Conservation (phyloP, 2,329 filamentous ascomycete species). For the Hymenotorrendiella dingleyae region DNA sequence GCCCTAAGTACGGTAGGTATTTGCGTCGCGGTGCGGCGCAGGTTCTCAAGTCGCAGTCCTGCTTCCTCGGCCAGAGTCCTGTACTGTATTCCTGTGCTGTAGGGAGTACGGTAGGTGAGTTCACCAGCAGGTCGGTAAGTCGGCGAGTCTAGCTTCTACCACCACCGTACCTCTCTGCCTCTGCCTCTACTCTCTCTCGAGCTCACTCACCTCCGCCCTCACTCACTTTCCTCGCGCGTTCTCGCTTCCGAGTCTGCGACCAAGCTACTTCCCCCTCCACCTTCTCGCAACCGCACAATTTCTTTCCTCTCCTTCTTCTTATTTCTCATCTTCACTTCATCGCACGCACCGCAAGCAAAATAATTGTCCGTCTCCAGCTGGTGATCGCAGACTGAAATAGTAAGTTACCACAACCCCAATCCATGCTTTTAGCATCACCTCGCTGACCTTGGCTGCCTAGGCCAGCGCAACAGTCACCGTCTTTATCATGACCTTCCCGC, state of each 20-base stretch:
- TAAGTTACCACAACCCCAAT: not conserved
- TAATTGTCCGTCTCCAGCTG: not conserved
- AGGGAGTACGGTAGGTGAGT: not conserved
- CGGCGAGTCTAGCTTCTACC: too few relatives aligned
- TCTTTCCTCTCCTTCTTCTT: slow-evolving; percentile 1
- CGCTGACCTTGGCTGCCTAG: slow-evolving; percentile 4
- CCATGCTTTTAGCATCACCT: not conserved
- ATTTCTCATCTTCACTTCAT: not conserved
- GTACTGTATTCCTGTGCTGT: slow-evolving; percentile 1
- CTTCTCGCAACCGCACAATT: not conserved
- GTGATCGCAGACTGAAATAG: not conserved
- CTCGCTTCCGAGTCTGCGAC: not conserved
- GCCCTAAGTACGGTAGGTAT: too few relatives aligned
- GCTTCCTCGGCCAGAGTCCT: not conserved
- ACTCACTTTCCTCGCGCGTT: not conserved
- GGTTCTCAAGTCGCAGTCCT: too few relatives aligned
- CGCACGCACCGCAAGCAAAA: not conserved
- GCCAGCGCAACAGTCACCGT: not conserved
- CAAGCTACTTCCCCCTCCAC: not conserved
- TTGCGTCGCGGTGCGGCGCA: too few relatives aligned
- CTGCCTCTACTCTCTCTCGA: not conserved
- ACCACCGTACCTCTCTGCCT: too few relatives aligned
- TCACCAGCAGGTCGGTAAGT: too few relatives aligned
- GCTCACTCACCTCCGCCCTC: not conserved
- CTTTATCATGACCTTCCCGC: not conserved